Percentiles rank a stretch among this genome's conserved stretches.
phyloP scores from a whole-genome alignment of 2,329 filamentous ascomycete species.

The Claviceps pusilla region DNA sequence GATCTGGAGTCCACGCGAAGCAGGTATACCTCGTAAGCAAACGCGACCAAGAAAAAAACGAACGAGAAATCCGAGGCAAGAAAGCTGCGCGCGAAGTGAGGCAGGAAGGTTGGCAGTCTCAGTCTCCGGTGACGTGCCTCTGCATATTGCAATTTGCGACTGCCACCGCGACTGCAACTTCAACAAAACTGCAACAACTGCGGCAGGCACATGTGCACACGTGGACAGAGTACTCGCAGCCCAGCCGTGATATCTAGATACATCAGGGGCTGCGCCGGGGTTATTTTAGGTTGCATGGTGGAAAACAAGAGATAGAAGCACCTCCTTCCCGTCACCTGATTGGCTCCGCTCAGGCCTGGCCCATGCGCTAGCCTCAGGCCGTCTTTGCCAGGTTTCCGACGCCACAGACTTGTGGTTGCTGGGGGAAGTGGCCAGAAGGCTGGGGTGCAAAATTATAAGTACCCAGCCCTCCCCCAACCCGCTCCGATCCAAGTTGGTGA shows the following conservation, averaged over 20 bases:
- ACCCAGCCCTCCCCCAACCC: slow-evolving; percentile 39
- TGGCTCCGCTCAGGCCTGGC: slow-evolving; percentile 21
- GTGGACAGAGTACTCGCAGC: slow-evolving; percentile 9
- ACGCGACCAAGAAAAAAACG: no score
- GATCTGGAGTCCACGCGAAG: no score
- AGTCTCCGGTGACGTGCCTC: no score
- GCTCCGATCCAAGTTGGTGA: slow-evolving; percentile 32
- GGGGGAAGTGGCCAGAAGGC: slow-evolving; percentile 23
- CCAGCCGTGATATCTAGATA: slow-evolving; percentile 19
- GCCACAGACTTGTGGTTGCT: slow-evolving; percentile 31
- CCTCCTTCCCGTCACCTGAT: slow-evolving; percentile 18
- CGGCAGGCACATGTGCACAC: neutral
- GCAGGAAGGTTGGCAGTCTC: neutral
- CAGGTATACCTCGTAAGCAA: no score
- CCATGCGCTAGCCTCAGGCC: slow-evolving; percentile 21
- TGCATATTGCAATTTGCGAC: neutral
- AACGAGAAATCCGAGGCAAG: no score
- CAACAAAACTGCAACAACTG: neutral
- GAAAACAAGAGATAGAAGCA: slow-evolving; percentile 26
- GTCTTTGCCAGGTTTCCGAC: slow-evolving; percentile 24
- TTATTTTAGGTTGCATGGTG: slow-evolving; percentile 18
- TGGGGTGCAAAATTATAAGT: slow-evolving; percentile 40
- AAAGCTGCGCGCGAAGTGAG: no score
- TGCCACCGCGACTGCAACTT: neutral
- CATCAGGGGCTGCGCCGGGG: slow-evolving; percentile 23